These are phyloP conservation scores for Carex parvula DNA, from an alignment of 176 grass and related monocot species.

Conservation along the genomic window DNA sequence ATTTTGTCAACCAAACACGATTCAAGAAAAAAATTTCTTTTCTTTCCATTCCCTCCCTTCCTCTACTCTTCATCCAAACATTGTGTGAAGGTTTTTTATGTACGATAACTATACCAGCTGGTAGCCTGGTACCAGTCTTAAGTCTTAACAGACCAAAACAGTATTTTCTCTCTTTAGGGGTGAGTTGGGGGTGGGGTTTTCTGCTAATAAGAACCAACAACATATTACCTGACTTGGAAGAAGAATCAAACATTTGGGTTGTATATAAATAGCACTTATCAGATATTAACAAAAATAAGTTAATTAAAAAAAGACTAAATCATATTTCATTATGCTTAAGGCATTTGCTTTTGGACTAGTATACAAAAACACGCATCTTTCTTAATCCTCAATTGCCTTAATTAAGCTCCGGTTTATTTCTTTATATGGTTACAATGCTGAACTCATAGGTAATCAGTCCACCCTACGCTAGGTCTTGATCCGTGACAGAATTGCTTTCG, in stretches of 20 bases:
- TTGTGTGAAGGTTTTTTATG: constrained; percentile 16
- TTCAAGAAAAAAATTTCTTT: no score
- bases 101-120: background rate
- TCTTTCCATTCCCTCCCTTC: no score
- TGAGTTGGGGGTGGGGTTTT: background rate
- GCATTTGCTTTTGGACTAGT: background rate
- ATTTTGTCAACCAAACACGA: no score
- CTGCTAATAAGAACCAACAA: background rate
- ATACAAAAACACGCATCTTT: background rate
- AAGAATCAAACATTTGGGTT: background rate
- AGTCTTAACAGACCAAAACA: no score
- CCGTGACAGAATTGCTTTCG: no score
- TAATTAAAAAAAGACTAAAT: no score
- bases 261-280: background rate
- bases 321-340: background rate
- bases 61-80: no score
- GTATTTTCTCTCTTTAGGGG: background rate
- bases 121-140: background rate
- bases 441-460: no score
- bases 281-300: no score
- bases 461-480: no score
- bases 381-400: background rate
- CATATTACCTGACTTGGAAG: background rate
- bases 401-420: no score
- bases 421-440: no score